These are phyloP conservation scores for Microthyrium microscopicum DNA, from an alignment of 2,329 filamentous ascomycete species.

Conservation along the genomic window DNA sequence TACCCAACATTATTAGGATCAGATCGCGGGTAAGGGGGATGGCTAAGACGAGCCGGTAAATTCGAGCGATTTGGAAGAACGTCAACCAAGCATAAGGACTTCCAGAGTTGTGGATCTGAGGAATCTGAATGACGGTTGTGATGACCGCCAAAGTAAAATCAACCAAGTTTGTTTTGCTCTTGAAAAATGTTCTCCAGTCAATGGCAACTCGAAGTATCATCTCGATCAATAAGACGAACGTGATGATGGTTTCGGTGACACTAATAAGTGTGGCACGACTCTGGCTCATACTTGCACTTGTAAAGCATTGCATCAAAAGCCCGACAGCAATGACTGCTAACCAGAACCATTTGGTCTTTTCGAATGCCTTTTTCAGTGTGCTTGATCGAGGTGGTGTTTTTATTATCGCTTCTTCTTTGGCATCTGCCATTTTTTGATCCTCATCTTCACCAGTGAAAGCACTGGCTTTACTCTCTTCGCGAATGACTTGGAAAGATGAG, in stretches of 20 bases:
- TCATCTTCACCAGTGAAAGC: slow-evolving; percentile 66
- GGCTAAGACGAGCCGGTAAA: slow-evolving; percentile 81
- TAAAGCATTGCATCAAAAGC: slow-evolving; percentile 60
- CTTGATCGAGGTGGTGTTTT: slow-evolving; percentile 27
- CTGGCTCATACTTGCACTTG: slow-evolving; percentile 58
- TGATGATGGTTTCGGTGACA: slow-evolving; percentile 57
- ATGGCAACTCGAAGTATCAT: slow-evolving; percentile 62
- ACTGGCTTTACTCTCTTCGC: slow-evolving; percentile 86
- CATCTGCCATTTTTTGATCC: neutral
- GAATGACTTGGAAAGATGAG: slow-evolving; percentile 93
- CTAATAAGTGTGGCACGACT: slow-evolving; percentile 48
- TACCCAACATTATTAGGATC: slow-evolving; percentile 76
- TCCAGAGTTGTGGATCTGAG: slow-evolving; percentile 55
- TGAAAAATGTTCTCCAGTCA: slow-evolving; percentile 70
- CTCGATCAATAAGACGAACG: slow-evolving; percentile 62
- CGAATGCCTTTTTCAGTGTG: slow-evolving; percentile 53
- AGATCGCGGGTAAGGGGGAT: slow-evolving; percentile 75
- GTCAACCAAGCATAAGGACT: slow-evolving; percentile 74
- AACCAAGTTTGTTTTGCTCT: slow-evolving; percentile 56
- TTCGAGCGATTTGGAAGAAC: slow-evolving; percentile 80
- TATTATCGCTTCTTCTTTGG: slow-evolving; percentile 15
- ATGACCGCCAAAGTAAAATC: slow-evolving; percentile 67
- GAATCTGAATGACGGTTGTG: slow-evolving; percentile 73
- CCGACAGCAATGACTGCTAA: slow-evolving; percentile 63
- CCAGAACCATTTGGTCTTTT: slow-evolving; percentile 64